Evolutionary conservation across 257 asterid genomes (phyloP).

Genomic region (Cordia subcordata): DNA sequence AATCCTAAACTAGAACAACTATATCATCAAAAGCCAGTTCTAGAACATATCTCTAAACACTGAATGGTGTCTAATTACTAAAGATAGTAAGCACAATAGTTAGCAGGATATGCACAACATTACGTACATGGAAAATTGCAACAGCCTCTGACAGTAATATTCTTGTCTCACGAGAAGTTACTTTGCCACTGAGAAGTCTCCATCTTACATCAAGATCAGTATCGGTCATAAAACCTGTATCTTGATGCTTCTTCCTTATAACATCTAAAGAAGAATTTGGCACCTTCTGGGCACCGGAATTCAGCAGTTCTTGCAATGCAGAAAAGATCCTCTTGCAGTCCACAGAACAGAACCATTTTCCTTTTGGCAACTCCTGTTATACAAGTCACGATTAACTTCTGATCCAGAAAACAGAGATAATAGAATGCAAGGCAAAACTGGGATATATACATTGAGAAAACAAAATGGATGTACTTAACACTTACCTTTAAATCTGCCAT

Average conservation of each 20-base stretch:
- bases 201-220: slow-evolving; percentile 67
- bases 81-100: no score
- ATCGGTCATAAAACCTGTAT: slow-evolving; percentile 28
- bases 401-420: not conserved
- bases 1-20: no score
- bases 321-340: slow-evolving; percentile 75
- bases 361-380: slow-evolving; percentile 86
- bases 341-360: slow-evolving; percentile 87
- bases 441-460: not conserved
- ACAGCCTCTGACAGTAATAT: slow-evolving; percentile 85
- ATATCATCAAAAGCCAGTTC: no score
- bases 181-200: slow-evolving; percentile 90
- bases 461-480: slow-evolving; percentile 5
- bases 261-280: slow-evolving; percentile 61
- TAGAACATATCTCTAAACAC: no score
- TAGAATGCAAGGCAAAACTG: slow-evolving; percentile 1
- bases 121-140: slow-evolving; percentile 88
- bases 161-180: slow-evolving; percentile 75
- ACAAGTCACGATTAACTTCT: slow-evolving; percentile 7
- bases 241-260: slow-evolving; percentile 44
- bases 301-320: slow-evolving; percentile 61
- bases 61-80: not conserved
- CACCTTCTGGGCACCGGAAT: slow-evolving; percentile 70
- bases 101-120: not conserved
- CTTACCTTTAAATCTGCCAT: slow-evolving; percentile 91